phyloP scores from a whole-genome alignment of 1,284 basidiomycete genomes.

The Tilletia caries region DNA sequence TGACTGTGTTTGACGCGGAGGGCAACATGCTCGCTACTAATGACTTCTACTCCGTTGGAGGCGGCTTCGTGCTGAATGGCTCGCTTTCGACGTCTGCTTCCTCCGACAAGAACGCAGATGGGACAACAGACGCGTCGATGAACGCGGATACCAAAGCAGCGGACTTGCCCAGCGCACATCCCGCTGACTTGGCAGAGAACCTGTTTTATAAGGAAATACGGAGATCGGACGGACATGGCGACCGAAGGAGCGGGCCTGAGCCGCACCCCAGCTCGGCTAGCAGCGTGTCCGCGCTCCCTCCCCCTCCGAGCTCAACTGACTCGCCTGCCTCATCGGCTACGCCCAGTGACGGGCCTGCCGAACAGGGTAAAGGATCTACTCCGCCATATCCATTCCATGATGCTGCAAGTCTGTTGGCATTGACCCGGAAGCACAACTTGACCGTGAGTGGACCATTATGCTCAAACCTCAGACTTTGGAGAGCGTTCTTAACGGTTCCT shows the following conservation, averaged over 20 bases:
- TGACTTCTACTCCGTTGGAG: slow-evolving; percentile 69
- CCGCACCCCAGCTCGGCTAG: not conserved
- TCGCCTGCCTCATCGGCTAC: too few species aligned
- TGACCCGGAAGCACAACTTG: slow-evolving; percentile 80
- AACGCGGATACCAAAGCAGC: not conserved
- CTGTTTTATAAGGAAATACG: slow-evolving; percentile 94
- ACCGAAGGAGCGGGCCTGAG: not conserved
- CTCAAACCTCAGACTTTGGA: too few species aligned
- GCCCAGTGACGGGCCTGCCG: too few species aligned
- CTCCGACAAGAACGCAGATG: not conserved
- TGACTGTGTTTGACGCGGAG: slow-evolving; percentile 74
- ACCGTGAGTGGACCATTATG: slow-evolving; percentile 17
- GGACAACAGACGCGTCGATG: not conserved
- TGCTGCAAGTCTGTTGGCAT: slow-evolving; percentile 70
- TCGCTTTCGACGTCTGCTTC: slow-evolving; percentile 32
- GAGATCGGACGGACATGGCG: slow-evolving; percentile 45
- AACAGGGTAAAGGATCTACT: slow-evolving; percentile 34
- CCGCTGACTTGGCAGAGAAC: slow-evolving; percentile 75
- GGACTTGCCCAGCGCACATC: slow-evolving; percentile 16
- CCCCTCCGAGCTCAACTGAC: too few species aligned
- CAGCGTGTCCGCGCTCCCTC: too few species aligned
- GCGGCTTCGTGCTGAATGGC: slow-evolving; percentile 50
- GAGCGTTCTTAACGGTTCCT: too few species aligned
- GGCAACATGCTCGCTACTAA: slow-evolving; percentile 89
- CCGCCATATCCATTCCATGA: slow-evolving; percentile 82